Evolutionary conservation across 306 rosid species (phyloP), one percentile per base, ranked within the genome.

Genomic region (Begonia peltatifolia): DNA sequence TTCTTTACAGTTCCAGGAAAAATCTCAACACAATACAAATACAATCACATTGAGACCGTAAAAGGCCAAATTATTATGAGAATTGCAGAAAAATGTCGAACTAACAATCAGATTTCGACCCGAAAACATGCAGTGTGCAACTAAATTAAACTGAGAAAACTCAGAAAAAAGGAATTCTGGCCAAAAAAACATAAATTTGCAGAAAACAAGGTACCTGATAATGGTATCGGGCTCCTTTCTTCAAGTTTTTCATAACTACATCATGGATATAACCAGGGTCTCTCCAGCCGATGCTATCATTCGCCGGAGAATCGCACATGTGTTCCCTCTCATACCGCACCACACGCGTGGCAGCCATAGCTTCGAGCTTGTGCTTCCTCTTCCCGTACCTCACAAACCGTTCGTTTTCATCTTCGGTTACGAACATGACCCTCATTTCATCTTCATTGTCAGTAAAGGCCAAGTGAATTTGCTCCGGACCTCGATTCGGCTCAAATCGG

Each of bases 241-340:
- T 55, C 79, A 90, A 74, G 25, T 55, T 64, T 15, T n/a, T 73
- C 78, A 90, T 67, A 43, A 80, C 66, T 0, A 74, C 97, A 16
- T 86, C 85, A 14, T 90, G 97, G 8, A 83, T 71, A 41, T 61
- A 85, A 38, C 97, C 97, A 14, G 95, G 95, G 53, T 90, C 97
- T 55, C 97, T 83, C 97, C 95, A 85, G 3, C 92, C 97, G 3
- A 71, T 22, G 22, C 76, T 80, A 1, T 54, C 5, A 52, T 83
- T 90, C 4, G 95, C 97, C 8, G 97, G 94, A 9, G 80, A 63
- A 51, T 85, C 85, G 59, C 97, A 90, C 95, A 83, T 78, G 69
- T 90, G 76, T 52, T 72, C 70, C 73, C 71, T 79, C 70, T 80
- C 92, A 42, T 90, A 90, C 76, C 87, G 66, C 67, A 10, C 57